A percentile compares a stretch with the other conserved stretches of the same genome.
Conservation (phyloP, 2,329 filamentous ascomycete genomes). For the Pseudogymnoascus sp. region DNA sequence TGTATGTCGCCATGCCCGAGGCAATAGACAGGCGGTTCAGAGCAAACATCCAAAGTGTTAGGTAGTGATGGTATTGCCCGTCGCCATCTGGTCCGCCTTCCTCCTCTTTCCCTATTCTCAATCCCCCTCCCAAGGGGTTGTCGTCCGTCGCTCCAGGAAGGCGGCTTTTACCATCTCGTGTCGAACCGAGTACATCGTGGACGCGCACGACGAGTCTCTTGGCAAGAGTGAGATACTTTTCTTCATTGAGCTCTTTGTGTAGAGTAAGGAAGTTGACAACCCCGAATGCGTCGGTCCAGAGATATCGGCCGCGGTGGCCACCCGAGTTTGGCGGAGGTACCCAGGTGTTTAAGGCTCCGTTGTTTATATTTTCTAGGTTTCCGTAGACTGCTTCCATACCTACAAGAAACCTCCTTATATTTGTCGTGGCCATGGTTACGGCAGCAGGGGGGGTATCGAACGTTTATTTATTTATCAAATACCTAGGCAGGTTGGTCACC, state of each 20-base stretch:
- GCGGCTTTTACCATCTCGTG: constrained; percentile 38
- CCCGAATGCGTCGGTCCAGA: constrained; percentile 55
- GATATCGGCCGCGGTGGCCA: constrained; percentile 48
- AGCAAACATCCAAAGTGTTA: constrained; percentile 56
- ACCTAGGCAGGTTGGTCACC: too few relatives aligned
- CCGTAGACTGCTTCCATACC: background rate
- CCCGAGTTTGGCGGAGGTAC: constrained; percentile 37
- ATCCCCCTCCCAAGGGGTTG: constrained; percentile 44
- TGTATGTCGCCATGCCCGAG: constrained; percentile 38
- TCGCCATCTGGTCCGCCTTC: constrained; percentile 43
- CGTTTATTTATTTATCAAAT: background rate
- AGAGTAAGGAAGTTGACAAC: constrained; percentile 51
- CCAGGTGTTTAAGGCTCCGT: background rate
- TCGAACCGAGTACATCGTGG: constrained; percentile 44
- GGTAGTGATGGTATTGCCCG: constrained; percentile 54
- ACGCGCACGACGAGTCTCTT: constrained; percentile 40
- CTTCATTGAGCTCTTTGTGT: constrained; percentile 31
- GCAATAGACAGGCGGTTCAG: constrained; percentile 45
- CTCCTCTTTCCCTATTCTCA: constrained; percentile 49
- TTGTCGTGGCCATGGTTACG: background rate
- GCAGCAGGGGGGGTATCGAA: background rate
- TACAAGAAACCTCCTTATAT: background rate
- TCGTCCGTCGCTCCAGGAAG: constrained; percentile 44
- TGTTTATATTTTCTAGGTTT: background rate
- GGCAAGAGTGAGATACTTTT: constrained; percentile 41